Conservation (phyloP, 2,329 filamentous ascomycete genomes). For the Penicillium italicum region DNA sequence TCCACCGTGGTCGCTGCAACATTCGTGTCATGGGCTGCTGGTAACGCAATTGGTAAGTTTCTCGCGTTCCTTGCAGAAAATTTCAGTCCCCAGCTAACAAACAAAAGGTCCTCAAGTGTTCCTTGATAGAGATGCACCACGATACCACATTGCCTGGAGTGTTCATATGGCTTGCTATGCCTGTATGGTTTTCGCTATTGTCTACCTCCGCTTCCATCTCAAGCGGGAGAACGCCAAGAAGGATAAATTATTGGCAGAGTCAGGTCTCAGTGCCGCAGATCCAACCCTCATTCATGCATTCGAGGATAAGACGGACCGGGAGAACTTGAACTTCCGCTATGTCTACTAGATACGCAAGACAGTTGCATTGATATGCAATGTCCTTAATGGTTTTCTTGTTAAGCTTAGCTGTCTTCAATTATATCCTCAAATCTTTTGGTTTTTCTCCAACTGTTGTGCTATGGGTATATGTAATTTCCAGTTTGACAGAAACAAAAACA, state of each 20-base stretch:
- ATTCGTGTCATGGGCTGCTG: slow-evolving; percentile 66
- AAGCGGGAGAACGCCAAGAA: slow-evolving; percentile 55
- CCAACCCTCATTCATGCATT: slow-evolving; percentile 52
- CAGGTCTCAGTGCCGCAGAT: slow-evolving; percentile 43
- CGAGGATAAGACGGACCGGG: slow-evolving; percentile 61
- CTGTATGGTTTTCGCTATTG: slow-evolving; percentile 48
- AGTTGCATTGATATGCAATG: neutral
- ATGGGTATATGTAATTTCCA: too few species aligned
- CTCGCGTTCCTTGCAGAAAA: neutral
- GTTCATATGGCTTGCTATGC: slow-evolving; percentile 68
- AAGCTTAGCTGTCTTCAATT: neutral
- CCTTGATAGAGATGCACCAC: slow-evolving; percentile 56
- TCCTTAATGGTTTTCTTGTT: neutral
- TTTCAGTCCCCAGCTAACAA: neutral
- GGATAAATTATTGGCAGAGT: slow-evolving; percentile 46
- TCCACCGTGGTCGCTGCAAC: slow-evolving; percentile 64
- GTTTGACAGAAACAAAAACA: too few species aligned
- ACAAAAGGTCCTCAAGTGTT: slow-evolving; percentile 59
- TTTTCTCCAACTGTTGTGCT: too few species aligned
- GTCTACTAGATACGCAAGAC: slow-evolving; percentile 39
- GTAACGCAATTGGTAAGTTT: slow-evolving; percentile 60
- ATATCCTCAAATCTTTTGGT: neutral
- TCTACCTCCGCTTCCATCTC: slow-evolving; percentile 3
- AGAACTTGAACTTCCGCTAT: slow-evolving; percentile 61
- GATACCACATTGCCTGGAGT: slow-evolving; percentile 66